phyloP scores from a whole-genome alignment of 1,284 basidiomycete genomes.

The Ceratobasidium sp. region DNA sequence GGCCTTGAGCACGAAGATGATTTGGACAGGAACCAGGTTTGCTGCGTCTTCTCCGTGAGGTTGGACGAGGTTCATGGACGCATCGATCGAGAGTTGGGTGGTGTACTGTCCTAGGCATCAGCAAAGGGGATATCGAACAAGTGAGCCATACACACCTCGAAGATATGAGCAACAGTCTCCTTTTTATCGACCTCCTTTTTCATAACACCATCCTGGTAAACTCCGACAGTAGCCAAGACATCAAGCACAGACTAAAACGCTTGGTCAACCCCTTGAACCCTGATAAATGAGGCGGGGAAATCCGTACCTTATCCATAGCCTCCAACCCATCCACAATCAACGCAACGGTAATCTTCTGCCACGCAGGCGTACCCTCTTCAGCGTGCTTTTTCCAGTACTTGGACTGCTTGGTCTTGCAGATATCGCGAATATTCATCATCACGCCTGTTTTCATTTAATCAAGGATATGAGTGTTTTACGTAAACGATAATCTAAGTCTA shows the following conservation, averaged over 20 bases:
- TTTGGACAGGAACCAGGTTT: constrained; percentile 95
- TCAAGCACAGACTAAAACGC: constrained; percentile 74
- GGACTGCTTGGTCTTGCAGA: constrained; percentile 94
- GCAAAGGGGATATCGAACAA: constrained; percentile 14
- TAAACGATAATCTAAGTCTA: constrained; percentile 25
- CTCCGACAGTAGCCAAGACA: constrained; percentile 86
- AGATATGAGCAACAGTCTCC: constrained; percentile 91
- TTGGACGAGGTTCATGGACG: constrained; percentile 88
- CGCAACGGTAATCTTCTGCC: constrained; percentile 94
- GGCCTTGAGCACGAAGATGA: constrained; percentile 95
- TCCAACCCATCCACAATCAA: constrained; percentile 94
- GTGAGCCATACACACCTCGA: constrained; percentile 71
- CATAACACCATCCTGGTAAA: constrained; percentile 96
- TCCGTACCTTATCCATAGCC: constrained; percentile 87
- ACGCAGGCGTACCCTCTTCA: constrained; percentile 89
- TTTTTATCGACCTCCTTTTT: constrained; percentile 92
- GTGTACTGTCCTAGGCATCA: constrained; percentile 73
- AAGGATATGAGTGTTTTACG: constrained; percentile 16
- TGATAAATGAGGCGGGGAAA: neutral
- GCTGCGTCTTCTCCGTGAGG: constrained; percentile 89
- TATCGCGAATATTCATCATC: constrained; percentile 98
- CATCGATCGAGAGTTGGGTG: constrained; percentile 90
- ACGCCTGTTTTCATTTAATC: constrained; percentile 64
- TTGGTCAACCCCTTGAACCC: neutral
- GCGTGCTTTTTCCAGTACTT: constrained; percentile 90